Base-by-base conservation (phyloP, 345 rosid genomes). In the Tarenaya hassleriana region DNA sequence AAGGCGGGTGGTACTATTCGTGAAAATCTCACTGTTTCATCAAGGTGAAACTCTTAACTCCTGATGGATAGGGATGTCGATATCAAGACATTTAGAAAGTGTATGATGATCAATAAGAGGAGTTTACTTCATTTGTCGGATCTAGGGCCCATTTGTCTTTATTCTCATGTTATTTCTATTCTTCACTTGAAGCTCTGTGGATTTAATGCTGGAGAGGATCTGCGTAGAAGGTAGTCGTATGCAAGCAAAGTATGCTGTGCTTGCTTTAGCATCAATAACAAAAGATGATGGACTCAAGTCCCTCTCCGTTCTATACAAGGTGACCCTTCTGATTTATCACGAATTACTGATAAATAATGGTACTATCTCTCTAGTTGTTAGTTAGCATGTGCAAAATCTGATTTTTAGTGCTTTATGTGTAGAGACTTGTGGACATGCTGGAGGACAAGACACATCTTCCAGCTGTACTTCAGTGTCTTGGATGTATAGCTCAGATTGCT, bases 181-280 rank as follows among this genome's bases (percentile, higher is more conserved):
- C 39, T 29, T 74, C 18, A 8, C 63, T 34, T 78, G 65, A 80
- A 92, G 98, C 73, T 85, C 98, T 1, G 66, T 88, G 63, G 98
- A 92, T 67, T 94, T 92, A 69, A 62, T 84, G 45, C 62, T 92
- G 77, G 98, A 92, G 77, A 81, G 73, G 66, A 80, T 92, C 49
- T 92, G 98, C 54, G 67, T 92, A 66, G 96, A 92, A 78, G 96
- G 98, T 56, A 92, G 80, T 56, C 81, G 98, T 20, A 75, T 78
- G 51, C 96, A 92, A 67, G 98, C 95, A 20, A 92, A 88, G 70
- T 83, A 88, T 75, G 98, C 98, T 69, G 98, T 92, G 50, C 95
- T 79, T 70, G 96, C 96, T 16, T 74, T 92, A 39, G 98, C 95
- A 63, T 88, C 98, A 54, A 92, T 92, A 76, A 88, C 96, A 52